These are phyloP conservation scores for Raffaelea albimanens DNA, from an alignment of 2,329 filamentous ascomycete genomes.

Conservation along the genomic window DNA sequence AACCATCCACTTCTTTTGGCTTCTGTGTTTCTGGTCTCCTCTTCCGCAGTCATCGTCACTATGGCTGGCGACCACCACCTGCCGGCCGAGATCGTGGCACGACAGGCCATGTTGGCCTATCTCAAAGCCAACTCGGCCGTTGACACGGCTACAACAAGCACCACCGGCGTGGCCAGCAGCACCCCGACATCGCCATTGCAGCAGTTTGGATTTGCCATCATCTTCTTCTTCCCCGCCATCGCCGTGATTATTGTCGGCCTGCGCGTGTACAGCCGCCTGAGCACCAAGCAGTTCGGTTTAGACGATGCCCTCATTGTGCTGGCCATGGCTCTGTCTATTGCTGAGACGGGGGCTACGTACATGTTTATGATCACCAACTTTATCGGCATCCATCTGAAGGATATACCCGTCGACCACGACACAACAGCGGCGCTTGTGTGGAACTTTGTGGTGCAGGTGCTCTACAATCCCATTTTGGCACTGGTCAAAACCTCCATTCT, in stretches of 20 bases:
- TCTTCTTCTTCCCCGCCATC: conserved; percentile 17
- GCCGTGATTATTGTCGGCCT: conserved; percentile 15
- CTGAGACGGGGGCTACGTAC: conserved; percentile 6
- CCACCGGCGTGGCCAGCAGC: background rate
- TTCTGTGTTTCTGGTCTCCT: background rate
- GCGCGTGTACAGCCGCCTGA: conserved; percentile 15
- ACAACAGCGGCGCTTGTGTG: conserved; percentile 4
- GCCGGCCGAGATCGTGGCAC: background rate
- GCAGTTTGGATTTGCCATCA: conserved; percentile 15
- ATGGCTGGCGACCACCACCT: too few species aligned
- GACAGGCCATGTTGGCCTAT: background rate
- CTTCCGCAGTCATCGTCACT: background rate
- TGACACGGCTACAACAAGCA: background rate
- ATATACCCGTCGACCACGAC: conserved; percentile 9
- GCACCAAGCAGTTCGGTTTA: conserved; percentile 13
- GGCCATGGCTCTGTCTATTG: conserved; percentile 10
- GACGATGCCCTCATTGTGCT: conserved; percentile 10
- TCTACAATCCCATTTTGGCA: conserved; percentile 16
- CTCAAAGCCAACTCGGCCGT: background rate
- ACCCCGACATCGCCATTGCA: conserved; percentile 12
- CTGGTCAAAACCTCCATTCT: conserved; percentile 25
- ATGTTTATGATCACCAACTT: conserved; percentile 12
- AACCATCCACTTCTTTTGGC: too few species aligned
- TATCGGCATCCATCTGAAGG: conserved; percentile 10
- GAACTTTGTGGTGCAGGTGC: conserved; percentile 12